Conservation (phyloP, 2,329 filamentous ascomycete genomes). For the Aspergillus sp. region DNA sequence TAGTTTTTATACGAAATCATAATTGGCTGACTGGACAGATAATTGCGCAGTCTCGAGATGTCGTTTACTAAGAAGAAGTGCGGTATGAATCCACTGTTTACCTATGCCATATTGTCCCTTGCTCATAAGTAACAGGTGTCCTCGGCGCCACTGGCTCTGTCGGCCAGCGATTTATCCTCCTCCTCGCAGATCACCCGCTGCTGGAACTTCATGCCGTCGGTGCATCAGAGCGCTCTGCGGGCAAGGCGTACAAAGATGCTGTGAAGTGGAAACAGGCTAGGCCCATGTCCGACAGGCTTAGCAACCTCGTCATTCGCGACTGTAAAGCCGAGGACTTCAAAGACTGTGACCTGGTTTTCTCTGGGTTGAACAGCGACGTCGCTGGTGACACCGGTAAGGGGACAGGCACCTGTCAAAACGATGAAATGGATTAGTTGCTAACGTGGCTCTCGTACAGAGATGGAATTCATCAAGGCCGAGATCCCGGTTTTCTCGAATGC, state of each 20-base stretch:
- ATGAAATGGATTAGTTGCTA: slow-evolving; percentile 1
- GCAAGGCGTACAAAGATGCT: slow-evolving; percentile 90
- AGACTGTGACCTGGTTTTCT: slow-evolving; percentile 91
- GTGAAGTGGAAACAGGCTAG: slow-evolving; percentile 89
- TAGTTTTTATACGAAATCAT: too few species aligned
- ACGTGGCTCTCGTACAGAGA: slow-evolving; percentile 49
- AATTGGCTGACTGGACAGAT: background rate
- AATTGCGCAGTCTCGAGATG: background rate
- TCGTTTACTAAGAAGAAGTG: slow-evolving; percentile 33
- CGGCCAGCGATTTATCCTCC: slow-evolving; percentile 88
- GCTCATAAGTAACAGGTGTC: slow-evolving; percentile 48
- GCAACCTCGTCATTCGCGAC: slow-evolving; percentile 73
- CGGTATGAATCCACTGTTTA: slow-evolving; percentile 20
- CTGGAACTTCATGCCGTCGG: slow-evolving; percentile 83
- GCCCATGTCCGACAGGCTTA: slow-evolving; percentile 68
- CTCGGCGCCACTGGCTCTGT: slow-evolving; percentile 90
- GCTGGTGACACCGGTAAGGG: slow-evolving; percentile 77
- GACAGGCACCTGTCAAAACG: background rate
- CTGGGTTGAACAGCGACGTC: slow-evolving; percentile 83
- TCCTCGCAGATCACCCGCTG: slow-evolving; percentile 79
- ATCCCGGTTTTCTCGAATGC: slow-evolving; percentile 94
- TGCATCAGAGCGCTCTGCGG: slow-evolving; percentile 78
- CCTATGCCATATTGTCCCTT: background rate
- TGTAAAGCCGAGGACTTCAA: slow-evolving; percentile 74
- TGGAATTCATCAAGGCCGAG: slow-evolving; percentile 80